These are phyloP conservation scores for Lactarius hatsudake DNA, from an alignment of 768 basidiomycete species.

Conservation along the genomic window DNA sequence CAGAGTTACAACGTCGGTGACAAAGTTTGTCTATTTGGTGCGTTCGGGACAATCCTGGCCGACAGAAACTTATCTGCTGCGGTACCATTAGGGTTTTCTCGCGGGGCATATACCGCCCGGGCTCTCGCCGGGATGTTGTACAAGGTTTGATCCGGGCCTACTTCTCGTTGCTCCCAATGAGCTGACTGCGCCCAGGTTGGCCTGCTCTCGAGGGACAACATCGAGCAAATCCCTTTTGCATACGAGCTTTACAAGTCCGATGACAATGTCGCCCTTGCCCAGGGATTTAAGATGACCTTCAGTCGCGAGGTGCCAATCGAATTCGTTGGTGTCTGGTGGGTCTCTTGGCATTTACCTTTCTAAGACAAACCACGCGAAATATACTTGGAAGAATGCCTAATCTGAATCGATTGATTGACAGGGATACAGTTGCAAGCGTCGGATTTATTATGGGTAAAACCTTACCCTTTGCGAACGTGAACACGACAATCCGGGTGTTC, in stretches of 20 bases:
- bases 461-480: slow-evolving; percentile 66
- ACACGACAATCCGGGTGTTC: slow-evolving; percentile 64
- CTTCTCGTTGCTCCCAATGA: neutral
- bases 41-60: slow-evolving; percentile 20
- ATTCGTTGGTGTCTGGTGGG: slow-evolving; percentile 77
- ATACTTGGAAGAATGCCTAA: too few species aligned
- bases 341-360: neutral
- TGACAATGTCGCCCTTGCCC: slow-evolving; percentile 48
- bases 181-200: slow-evolving; percentile 51
- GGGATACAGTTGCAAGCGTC: slow-evolving; percentile 82
- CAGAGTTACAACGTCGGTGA: slow-evolving; percentile 71
- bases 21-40: slow-evolving; percentile 72
- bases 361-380: neutral
- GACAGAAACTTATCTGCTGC: neutral
- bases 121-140: slow-evolving; percentile 76
- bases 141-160: slow-evolving; percentile 38
- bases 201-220: slow-evolving; percentile 63
- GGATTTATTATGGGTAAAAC: slow-evolving; percentile 56
- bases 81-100: slow-evolving; percentile 64
- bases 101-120: slow-evolving; percentile 63
- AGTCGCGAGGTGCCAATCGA: slow-evolving; percentile 64
- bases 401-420: slow-evolving; percentile 22
- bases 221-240: slow-evolving; percentile 69
- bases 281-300: slow-evolving; percentile 72
- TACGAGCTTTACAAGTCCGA: slow-evolving; percentile 65